Evolutionary conservation across 176 grass and related monocot species (phyloP).

Genomic region (Carex pumila): DNA sequence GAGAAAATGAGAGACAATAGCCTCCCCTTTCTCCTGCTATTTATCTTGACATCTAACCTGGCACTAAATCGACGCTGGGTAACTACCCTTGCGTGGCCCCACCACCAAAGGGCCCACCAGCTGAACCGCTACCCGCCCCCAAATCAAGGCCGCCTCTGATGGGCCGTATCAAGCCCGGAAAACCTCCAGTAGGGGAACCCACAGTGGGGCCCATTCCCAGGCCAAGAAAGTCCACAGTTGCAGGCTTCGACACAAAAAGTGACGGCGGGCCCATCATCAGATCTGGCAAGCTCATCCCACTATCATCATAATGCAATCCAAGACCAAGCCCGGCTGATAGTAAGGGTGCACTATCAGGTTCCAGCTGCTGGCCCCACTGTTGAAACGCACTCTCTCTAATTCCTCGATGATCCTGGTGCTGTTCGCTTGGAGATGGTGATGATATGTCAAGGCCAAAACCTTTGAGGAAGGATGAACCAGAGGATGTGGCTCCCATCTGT

Average conservation of each 20-base stretch:
- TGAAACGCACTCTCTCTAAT: constrained; percentile 28
- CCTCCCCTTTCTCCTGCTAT: background rate
- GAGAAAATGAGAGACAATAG: constrained; percentile 26
- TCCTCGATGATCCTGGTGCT: constrained; percentile 34
- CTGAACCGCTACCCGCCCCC: constrained; percentile 16
- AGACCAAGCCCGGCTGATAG: constrained; percentile 76
- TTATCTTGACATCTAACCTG: background rate
- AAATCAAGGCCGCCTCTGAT: constrained; percentile 56
- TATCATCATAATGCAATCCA: constrained; percentile 47
- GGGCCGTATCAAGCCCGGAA: constrained; percentile 52
- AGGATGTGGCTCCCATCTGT: constrained; percentile 78
- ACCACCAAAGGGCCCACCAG: constrained; percentile 24
- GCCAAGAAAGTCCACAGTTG: constrained; percentile 77
- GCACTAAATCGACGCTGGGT: constrained; percentile 38
- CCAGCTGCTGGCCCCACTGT: constrained; percentile 49
- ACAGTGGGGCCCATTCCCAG: constrained; percentile 63
- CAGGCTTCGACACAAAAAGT: constrained; percentile 61
- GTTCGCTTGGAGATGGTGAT: constrained; percentile 23
- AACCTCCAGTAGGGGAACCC: constrained; percentile 27
- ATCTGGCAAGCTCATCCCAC: constrained; percentile 33
- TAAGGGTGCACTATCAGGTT: constrained; percentile 33
- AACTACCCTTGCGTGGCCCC: constrained; percentile 30
- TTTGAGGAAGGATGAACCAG: constrained; percentile 62
- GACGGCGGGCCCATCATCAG: constrained; percentile 73
- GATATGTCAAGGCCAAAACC: constrained; percentile 62